phyloP scores from a whole-genome alignment of 176 grass and related monocot species.

The Guadua angustifolia region DNA sequence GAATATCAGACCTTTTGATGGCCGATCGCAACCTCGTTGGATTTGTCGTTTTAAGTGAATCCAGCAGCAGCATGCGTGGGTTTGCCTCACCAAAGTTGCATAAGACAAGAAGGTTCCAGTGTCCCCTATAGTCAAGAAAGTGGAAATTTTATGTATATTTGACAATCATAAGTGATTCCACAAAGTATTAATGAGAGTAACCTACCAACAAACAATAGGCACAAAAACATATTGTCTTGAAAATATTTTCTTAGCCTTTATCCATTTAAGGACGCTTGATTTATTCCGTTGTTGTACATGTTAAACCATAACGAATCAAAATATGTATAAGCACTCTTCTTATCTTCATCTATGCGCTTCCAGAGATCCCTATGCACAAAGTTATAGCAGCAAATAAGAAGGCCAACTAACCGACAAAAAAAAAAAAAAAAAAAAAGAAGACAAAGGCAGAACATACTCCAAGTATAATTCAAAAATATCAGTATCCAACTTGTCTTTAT shows the following conservation, averaged over 20 bases:
- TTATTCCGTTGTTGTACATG: constrained; percentile 60
- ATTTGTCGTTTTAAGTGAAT: constrained; percentile 74
- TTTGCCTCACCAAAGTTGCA: constrained; percentile 75
- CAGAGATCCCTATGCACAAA: constrained; percentile 69
- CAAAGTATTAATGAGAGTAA: constrained; percentile 33
- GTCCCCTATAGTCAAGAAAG: constrained; percentile 56
- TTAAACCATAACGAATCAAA: constrained; percentile 95
- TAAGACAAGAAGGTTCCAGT: constrained; percentile 95
- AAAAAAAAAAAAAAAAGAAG: background rate
- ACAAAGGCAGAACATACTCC: constrained; percentile 62
- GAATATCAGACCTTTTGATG: constrained; percentile 65
- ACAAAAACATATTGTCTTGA: constrained; percentile 85
- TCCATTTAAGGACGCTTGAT: constrained; percentile 84
- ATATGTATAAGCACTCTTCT: constrained; percentile 69
- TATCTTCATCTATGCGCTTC: constrained; percentile 71
- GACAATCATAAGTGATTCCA: constrained; percentile 15
- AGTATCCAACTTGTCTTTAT: constrained; percentile 69
- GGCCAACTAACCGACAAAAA: background rate
- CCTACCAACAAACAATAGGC: constrained; percentile 83
- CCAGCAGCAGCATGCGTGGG: constrained; percentile 84
- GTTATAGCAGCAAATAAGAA: constrained; percentile 39
- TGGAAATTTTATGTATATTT: background rate
- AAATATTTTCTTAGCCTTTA: constrained; percentile 76
- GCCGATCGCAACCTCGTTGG: constrained; percentile 57
- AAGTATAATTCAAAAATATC: constrained; percentile 74